phyloP scores from a whole-genome alignment of 176 grass and related monocot genomes.

The Coix lacrymajobi region DNA sequence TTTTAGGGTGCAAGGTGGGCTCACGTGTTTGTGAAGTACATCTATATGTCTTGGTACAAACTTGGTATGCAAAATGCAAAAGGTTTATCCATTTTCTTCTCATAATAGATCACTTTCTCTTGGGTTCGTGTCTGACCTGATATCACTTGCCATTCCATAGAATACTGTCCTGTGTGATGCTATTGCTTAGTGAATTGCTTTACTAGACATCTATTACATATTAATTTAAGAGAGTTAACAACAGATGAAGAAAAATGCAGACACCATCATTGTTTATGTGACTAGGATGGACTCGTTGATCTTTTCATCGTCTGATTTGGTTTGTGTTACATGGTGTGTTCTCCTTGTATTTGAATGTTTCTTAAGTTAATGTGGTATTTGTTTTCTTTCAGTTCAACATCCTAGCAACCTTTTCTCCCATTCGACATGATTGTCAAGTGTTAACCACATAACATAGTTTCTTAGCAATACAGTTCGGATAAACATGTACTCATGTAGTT shows the following conservation, averaged over 20 bases:
- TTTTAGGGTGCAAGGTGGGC: not conserved
- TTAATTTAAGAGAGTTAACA: constrained; percentile 3
- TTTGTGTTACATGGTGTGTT: not conserved
- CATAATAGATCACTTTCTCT: not conserved
- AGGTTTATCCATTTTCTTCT: not conserved
- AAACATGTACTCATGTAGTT: not conserved
- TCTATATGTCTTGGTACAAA: not conserved
- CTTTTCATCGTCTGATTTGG: not conserved
- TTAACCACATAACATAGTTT: not conserved
- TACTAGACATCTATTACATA: not conserved
- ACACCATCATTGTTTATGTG: not conserved
- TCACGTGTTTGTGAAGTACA: not conserved
- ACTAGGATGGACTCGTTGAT: not conserved
- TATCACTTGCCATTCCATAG: not conserved
- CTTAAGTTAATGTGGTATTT: not conserved
- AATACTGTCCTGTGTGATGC: not conserved
- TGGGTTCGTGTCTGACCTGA: not conserved
- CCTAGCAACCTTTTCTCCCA: not conserved
- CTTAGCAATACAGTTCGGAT: not conserved
- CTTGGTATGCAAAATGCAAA: not conserved
- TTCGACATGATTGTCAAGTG: not conserved
- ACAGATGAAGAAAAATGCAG: not conserved
- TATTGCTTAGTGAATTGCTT: not conserved
- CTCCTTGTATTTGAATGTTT: not conserved
- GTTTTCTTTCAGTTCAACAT: not conserved